Percentiles rank a stretch among this genome's conserved stretches.
These are phyloP conservation scores for Podila verticillata DNA, from an alignment of 192 early-diverging fungal species.

Conservation along the genomic window DNA sequence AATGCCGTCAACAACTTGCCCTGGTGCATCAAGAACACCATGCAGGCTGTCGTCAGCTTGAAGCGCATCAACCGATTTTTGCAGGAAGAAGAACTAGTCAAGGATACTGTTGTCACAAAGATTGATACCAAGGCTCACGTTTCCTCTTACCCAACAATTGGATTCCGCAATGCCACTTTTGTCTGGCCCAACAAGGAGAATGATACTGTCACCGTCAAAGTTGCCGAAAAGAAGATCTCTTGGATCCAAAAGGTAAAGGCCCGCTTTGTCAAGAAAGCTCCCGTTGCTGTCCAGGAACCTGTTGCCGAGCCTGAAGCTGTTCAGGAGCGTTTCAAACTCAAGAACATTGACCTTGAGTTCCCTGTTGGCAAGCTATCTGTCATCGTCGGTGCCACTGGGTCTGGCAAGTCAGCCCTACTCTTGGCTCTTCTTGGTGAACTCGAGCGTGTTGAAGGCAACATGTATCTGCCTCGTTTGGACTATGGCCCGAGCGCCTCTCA, in stretches of 20 bases:
- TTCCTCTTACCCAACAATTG: conserved; percentile 63
- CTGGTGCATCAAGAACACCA: conserved; percentile 58
- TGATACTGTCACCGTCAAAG: conserved; percentile 45
- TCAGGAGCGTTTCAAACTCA: conserved; percentile 60
- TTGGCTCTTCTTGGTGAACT: conserved; percentile 90
- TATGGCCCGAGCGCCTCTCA: conserved; percentile 17
- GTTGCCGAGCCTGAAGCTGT: conserved; percentile 6
- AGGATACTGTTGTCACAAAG: conserved; percentile 22
- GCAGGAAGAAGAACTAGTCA: conserved; percentile 73
- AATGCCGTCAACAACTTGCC: conserved; percentile 66
- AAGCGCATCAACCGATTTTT: conserved; percentile 79
- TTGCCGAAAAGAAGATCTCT: conserved; percentile 8
- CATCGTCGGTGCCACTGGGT: conserved; percentile 86
- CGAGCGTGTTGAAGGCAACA: conserved; percentile 50
- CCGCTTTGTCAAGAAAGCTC: conserved; percentile 25
- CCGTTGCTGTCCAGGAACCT: not conserved
- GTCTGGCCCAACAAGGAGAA: conserved; percentile 40
- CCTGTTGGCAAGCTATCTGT: conserved; percentile 77
- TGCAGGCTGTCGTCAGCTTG: conserved; percentile 68
- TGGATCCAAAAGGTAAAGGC: conserved; percentile 14
- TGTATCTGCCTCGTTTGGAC: conserved; percentile 54
- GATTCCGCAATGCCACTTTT: conserved; percentile 29
- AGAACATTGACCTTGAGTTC: conserved; percentile 73
- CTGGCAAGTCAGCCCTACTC: conserved; percentile 87
- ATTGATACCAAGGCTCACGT: conserved; percentile 57